Conservation (phyloP, 1,139 yeast species). For the Zygoascus sp. region DNA sequence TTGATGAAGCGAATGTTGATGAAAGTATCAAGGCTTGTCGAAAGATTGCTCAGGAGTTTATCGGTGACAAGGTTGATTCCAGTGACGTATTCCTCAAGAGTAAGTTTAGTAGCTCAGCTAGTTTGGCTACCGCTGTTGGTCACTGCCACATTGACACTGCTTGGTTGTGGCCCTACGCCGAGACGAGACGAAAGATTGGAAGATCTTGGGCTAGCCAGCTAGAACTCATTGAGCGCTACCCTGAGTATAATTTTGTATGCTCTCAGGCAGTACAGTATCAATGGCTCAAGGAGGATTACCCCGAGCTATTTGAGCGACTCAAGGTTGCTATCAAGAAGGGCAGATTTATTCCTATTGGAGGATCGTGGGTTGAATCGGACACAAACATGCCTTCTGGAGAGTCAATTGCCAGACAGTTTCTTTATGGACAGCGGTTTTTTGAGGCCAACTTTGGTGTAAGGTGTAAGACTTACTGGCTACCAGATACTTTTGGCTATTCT, state of each 20-base stretch:
- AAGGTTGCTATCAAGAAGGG: conserved; percentile 63
- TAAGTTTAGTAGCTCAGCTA: conserved; percentile 27
- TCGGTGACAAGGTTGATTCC: conserved; percentile 63
- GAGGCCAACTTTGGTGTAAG: conserved; percentile 69
- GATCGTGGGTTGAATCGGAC: conserved; percentile 96
- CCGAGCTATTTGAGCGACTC: conserved; percentile 61
- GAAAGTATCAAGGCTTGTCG: conserved; percentile 56
- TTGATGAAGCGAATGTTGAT: conserved; percentile 52
- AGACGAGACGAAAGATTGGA: conserved; percentile 82
- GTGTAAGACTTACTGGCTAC: conserved; percentile 85
- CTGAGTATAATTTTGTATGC: conserved; percentile 89
- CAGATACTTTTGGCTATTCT: conserved; percentile 94
- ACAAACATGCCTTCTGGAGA: conserved; percentile 93
- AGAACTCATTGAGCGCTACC: conserved; percentile 75
- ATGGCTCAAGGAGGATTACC: conserved; percentile 83
- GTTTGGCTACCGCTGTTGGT: conserved; percentile 70
- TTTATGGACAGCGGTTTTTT: conserved; percentile 86
- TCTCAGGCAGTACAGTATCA: conserved; percentile 94
- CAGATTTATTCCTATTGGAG: conserved; percentile 85
- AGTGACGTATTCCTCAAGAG: conserved; percentile 47
- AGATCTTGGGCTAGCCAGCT: conserved; percentile 93
- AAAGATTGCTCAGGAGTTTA: conserved; percentile 54
- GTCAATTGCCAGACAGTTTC: conserved; percentile 78
- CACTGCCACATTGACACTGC: conserved; percentile 97
- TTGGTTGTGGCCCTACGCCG: conserved; percentile 97